Base-by-base conservation (phyloP, 805 yeast species). In the Saturnispora mendoncae region DNA sequence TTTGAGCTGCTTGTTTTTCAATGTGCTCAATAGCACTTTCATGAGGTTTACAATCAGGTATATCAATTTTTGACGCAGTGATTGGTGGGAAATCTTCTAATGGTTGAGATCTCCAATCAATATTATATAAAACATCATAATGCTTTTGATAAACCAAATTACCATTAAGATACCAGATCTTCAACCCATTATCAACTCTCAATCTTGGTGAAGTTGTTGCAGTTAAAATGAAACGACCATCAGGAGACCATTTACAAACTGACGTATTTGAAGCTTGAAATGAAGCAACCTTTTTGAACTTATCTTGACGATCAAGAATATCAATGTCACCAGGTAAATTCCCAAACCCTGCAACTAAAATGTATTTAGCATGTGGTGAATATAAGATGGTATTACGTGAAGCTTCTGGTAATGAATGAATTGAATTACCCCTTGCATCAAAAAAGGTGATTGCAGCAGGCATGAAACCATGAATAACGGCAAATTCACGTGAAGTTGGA, bases 241-340 rank as follows among this genome's bases (percentile, higher is more conserved):
- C 94, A 8, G 99, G 99, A 2, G 94, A 80, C 98, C 98, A 92
- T 60, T 84, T 85, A 61, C 96, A 90, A 34, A 82, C 94, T n/a
- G 94, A 81, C 13, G 97, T 87, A 66, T 92, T 94, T 34, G 95
- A 67, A 12, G 97, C 98, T 56, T 85, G 84, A 55, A 92, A 82
- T 15, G 84, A 72, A 17, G 87, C 70, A 40, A 92, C 75, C 60
- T 84, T 84, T 42, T 71, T 65, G 61, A 87, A 90, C 62, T 84
- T 82, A 57, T 81, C 78, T 60, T 79, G 85, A 58, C 97, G 83
- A 67, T 92, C 98, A 58, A 87, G 79, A 46, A 92, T 81, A 60
- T 94, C 97, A 44, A 92, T 94, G 13, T 88, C 78, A 46, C 99
- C 99, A 67, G 90, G 97, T 60, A 92, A 74, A 63, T 92, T 92